Conservation (phyloP, 1,139 yeast species). For the Kurtzmaniella quercitrusa region DNA sequence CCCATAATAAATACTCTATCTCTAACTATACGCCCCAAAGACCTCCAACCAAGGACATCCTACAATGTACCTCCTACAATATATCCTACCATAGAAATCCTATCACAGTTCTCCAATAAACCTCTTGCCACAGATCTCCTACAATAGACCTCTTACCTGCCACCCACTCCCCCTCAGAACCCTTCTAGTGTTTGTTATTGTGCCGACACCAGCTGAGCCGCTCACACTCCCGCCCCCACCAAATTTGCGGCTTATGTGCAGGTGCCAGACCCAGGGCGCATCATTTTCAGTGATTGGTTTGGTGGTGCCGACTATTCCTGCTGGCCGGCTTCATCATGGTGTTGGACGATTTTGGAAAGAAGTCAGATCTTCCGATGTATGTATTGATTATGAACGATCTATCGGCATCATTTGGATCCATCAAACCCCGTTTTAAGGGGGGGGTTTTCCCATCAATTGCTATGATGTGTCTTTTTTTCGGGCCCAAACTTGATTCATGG, state of each 20-base stretch:
- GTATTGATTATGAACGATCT: slow-evolving; percentile 11
- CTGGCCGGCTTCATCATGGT: slow-evolving; percentile 16
- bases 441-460: too few species aligned
- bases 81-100: too few species aligned
- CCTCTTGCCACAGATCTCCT: too few species aligned
- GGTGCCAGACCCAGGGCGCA: neutral
- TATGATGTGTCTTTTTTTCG: too few species aligned
- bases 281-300: neutral
- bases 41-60: too few species aligned
- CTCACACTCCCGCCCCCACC: neutral
- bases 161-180: neutral
- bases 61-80: too few species aligned
- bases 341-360: slow-evolving; percentile 34
- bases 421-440: too few species aligned
- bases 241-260: neutral
- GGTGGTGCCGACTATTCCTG: neutral
- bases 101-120: too few species aligned
- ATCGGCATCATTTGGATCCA: neutral
- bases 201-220: neutral
- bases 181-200: neutral
- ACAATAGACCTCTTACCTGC: neutral
- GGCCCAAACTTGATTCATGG: too few species aligned
- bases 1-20: too few species aligned
- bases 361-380: slow-evolving; percentile 46
- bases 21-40: too few species aligned